phyloP scores from a whole-genome alignment of 2,329 filamentous ascomycete species.

The Aspergillus pseudonomiae region DNA sequence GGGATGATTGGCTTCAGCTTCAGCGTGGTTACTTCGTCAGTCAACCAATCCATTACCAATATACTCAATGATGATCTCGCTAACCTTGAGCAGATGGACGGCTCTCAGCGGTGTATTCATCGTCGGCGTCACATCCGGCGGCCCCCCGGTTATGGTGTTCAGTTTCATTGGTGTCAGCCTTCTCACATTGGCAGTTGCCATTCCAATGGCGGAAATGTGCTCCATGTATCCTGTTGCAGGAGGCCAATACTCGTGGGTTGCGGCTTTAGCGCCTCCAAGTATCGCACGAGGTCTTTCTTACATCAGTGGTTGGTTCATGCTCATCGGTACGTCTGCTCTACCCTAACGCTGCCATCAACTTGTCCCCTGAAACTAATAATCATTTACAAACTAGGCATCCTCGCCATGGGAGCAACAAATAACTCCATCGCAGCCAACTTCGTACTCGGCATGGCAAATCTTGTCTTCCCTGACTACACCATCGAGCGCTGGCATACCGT shows the following conservation, averaged over 20 bases:
- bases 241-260: slow-evolving; percentile 62
- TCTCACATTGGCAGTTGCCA: slow-evolving; percentile 56
- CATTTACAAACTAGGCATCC: slow-evolving; percentile 37
- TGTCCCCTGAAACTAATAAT: background rate
- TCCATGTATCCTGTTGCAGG: slow-evolving; percentile 60
- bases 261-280: slow-evolving; percentile 55
- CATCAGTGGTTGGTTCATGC: slow-evolving; percentile 54
- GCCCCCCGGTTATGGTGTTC: slow-evolving; percentile 63
- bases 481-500: slow-evolving; percentile 62
- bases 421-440: slow-evolving; percentile 60
- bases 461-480: slow-evolving; percentile 54
- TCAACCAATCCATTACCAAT: background rate
- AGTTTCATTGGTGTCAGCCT: slow-evolving; percentile 58
- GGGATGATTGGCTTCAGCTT: slow-evolving; percentile 65
- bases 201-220: slow-evolving; percentile 63
- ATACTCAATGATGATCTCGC: background rate
- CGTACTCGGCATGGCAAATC: slow-evolving; percentile 57
- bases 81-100: slow-evolving; percentile 49
- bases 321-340: slow-evolving; percentile 39
- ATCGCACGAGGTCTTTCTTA: slow-evolving; percentile 49
- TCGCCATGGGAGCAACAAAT: slow-evolving; percentile 59
- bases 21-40: slow-evolving; percentile 57
- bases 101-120: slow-evolving; percentile 60
- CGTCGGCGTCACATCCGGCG: slow-evolving; percentile 58
- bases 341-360: background rate